Base-by-base conservation (phyloP, 2,329 filamentous ascomycete genomes). In the Exutisphaerella laricina region DNA sequence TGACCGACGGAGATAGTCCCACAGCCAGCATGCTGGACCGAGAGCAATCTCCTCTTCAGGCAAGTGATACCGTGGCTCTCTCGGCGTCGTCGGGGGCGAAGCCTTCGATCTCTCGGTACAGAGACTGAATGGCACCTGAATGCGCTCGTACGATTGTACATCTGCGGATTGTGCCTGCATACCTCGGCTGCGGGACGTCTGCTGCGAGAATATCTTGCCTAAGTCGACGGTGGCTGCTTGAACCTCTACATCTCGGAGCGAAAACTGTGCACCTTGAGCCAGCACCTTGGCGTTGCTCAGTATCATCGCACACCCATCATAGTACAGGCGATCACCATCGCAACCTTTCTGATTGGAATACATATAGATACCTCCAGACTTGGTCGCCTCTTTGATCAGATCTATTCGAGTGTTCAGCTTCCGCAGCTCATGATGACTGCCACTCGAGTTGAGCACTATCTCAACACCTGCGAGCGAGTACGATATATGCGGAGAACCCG, bases 21-120 rank as follows among this genome's bases (percentile, higher is more conserved):
- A 86, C 1, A 86, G 63, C 71, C 77, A 87, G 53, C 76, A 80
- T 3, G 78, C 82, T 1, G 79, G 74, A 0, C 78, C 78, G 1
- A 80, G 63, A 1, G 78, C 77, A 45, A 86, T 84, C 57, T 84
- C 80, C 55, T 85, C 79, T 54, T 84, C 80, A 0, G 80, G 79
- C 0, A 66, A 63, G 54, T 83, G 77, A 46, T 78, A 77, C n/a
- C 68, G 66, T 2, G 77, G 66, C 29, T 71, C 50, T 4, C 73
- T 68, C 0, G 68, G 54, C 10, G 63, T 58, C 0, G 73, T 72
- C 0, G 70, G 69, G 4, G 36, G 31, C 7, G 48, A 42, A 5
- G 51, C 29, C 7, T 36, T 44, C 12, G 45, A 33, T 3, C 31
- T 22, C 3, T 37, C 38, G 16, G 43, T 41, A 44, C 59, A 61